Percentiles rank a stretch among this genome's conserved stretches.
Evolutionary conservation across 2,329 filamentous ascomycete species (phyloP).

Genomic region (Colletotrichum truncatum): DNA sequence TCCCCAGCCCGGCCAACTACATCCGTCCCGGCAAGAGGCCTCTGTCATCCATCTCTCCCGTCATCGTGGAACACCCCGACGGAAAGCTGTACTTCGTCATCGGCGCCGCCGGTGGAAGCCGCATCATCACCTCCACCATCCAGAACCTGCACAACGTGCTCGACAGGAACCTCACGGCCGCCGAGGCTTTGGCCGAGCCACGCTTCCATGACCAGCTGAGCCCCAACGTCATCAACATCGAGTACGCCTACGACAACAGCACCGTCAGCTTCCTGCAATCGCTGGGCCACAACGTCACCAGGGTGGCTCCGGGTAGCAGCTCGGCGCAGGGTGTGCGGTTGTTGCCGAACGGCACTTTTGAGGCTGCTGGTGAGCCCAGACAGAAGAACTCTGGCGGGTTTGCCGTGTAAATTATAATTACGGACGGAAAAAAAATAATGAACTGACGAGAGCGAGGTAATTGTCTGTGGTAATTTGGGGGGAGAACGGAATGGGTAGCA

Average conservation of each 20-base stretch:
- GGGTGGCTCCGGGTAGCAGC: slow-evolving; percentile 72
- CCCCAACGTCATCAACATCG: slow-evolving; percentile 74
- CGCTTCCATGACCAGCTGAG: slow-evolving; percentile 85
- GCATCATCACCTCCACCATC: slow-evolving; percentile 86
- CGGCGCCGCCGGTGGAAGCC: slow-evolving; percentile 82
- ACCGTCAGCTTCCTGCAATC: slow-evolving; percentile 72
- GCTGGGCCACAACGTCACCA: slow-evolving; percentile 79
- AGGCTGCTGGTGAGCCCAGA: slow-evolving; percentile 85
- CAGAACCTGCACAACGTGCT: slow-evolving; percentile 81
- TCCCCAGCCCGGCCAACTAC: slow-evolving; percentile 79
- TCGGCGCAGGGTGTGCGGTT: slow-evolving; percentile 77
- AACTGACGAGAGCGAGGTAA: too few species aligned
- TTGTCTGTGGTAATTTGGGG: too few species aligned
- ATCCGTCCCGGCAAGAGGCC: slow-evolving; percentile 81
- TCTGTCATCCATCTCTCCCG: slow-evolving; percentile 79
- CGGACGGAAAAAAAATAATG: too few species aligned
- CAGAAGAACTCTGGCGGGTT: slow-evolving; percentile 78
- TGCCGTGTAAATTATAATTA: slow-evolving; percentile 52
- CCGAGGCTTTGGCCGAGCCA: slow-evolving; percentile 72
- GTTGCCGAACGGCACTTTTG: slow-evolving; percentile 73
- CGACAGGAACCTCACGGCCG: slow-evolving; percentile 69
- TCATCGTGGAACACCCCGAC: slow-evolving; percentile 78
- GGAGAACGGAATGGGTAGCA: too few species aligned
- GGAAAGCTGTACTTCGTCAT: slow-evolving; percentile 76
- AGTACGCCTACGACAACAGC: slow-evolving; percentile 75